phyloP scores from a whole-genome alignment of 2,329 filamentous ascomycete species.

The Colletotrichum australisinense region DNA sequence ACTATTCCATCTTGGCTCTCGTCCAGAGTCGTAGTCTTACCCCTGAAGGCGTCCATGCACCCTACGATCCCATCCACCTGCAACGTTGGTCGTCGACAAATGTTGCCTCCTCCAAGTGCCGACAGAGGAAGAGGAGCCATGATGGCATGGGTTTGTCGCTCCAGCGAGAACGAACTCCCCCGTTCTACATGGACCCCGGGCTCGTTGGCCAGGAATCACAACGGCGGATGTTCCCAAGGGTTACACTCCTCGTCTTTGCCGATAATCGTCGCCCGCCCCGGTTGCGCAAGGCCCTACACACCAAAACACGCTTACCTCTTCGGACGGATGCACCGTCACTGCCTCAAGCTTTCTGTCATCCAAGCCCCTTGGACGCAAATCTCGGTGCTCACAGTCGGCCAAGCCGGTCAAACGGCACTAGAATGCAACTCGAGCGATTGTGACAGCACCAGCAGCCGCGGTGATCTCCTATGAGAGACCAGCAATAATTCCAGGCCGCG shows the following conservation, averaged over 20 bases:
- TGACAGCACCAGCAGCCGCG: neutral
- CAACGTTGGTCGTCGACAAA: slow-evolving; percentile 23
- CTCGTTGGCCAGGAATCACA: neutral
- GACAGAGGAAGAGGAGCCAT: neutral
- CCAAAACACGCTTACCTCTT: slow-evolving; percentile 14
- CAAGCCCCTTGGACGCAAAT: slow-evolving; percentile 1
- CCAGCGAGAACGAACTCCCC: slow-evolving; percentile 1
- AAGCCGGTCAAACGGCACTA: slow-evolving; percentile 12
- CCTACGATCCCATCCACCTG: slow-evolving; percentile 10
- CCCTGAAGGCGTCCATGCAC: slow-evolving; percentile 5
- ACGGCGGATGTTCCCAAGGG: neutral
- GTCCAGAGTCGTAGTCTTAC: neutral
- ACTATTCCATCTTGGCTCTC: neutral
- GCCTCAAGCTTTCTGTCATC: slow-evolving; percentile 31
- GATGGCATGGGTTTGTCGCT: neutral
- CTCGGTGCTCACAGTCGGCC: neutral
- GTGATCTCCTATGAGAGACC: neutral
- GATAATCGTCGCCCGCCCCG: neutral
- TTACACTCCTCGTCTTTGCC: slow-evolving; percentile 7
- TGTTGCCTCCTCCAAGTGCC: slow-evolving; percentile 23
- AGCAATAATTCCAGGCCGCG: neutral
- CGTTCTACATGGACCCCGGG: neutral
- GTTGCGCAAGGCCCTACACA: neutral
- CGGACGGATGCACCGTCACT: slow-evolving; percentile 14
- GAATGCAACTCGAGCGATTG: neutral